These are phyloP conservation scores for Backusella morwellensis DNA, from an alignment of 192 early-diverging fungal genomes.

Conservation along the genomic window DNA sequence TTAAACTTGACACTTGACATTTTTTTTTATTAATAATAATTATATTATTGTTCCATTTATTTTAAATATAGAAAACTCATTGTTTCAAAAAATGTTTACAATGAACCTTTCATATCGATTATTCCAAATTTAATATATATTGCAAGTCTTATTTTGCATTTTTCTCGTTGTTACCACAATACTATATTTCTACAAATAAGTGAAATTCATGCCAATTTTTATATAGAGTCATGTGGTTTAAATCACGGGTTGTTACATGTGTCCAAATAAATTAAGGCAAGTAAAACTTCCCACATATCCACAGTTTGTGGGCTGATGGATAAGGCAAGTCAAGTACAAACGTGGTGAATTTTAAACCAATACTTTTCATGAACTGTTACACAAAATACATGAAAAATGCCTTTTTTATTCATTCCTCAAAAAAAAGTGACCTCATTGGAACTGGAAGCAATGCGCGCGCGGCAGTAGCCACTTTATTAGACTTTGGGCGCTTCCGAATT, in stretches of 20 bases:
- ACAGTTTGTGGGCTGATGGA: background rate
- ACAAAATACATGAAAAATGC: background rate
- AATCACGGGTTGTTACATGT: conserved; percentile 2
- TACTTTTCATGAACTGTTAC: background rate
- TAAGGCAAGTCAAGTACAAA: background rate
- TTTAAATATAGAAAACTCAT: background rate
- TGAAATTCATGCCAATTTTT: background rate
- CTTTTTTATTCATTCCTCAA: background rate
- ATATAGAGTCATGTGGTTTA: background rate
- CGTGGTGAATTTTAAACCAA: conserved; percentile 5
- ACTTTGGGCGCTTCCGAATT: background rate
- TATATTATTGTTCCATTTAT: background rate
- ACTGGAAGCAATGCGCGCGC: too few species aligned
- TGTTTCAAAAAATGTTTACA: background rate
- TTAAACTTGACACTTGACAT: background rate
- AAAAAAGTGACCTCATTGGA: background rate
- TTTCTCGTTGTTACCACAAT: background rate
- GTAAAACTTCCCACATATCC: background rate
- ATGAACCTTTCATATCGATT: background rate
- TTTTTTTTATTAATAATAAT: background rate
- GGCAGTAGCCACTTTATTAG: background rate
- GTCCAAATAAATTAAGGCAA: background rate
- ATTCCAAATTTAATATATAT: background rate
- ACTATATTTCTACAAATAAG: background rate
- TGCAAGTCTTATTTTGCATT: background rate